Evolutionary conservation across 495 filamentous ascomycete genomes (phyloP), one percentile per base, ranked within the genome.

Genomic region (Talaromyces liani): DNA sequence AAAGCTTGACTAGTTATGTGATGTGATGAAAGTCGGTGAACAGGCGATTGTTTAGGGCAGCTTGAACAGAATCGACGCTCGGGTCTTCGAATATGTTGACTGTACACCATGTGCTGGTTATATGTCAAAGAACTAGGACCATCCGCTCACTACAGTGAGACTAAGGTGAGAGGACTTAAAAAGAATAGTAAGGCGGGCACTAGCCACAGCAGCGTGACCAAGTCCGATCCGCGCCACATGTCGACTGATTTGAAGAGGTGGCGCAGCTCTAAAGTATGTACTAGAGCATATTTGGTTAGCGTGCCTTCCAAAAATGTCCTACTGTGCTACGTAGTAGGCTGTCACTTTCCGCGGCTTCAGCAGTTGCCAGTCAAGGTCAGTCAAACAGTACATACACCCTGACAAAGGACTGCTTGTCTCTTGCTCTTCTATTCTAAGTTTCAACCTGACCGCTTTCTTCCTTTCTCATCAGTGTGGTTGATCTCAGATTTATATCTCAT

Each of bases 311-410:
- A 56, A 54, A 54, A 54, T 54, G 24, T 20, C 14, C 49, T 54
- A 10, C 18, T 4, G 49, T 27, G 20, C 27, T 29, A 56, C 24
- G 45, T 49, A 56, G 16, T 29, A 56, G 53, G 53, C 53, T 29
- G 53, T 56, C 53, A 56, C 53, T 56, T 56, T 56, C 53, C 27
- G 53, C 53, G 22, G 53, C 53, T 49, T 49, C 29, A 31, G 5
- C 29, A 31, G 29, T 31, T 31, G 29, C 3, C 2, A 31, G 6
- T 31, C 29, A 31, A 41, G 36, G 36, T 49, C 41, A 47, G 16
- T n/a, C 45, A 49, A 2, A 7, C 18, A 20, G 20, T 20, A 7
- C 6, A 20, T 20, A 7, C 6, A 20, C 45, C 18, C 45, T 5
- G 6, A 49, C 45, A 49, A 49, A 49, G 18, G 18, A 49, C 45